phyloP scores from a whole-genome alignment of 768 basidiomycete genomes.

The Suillus weaverae region DNA sequence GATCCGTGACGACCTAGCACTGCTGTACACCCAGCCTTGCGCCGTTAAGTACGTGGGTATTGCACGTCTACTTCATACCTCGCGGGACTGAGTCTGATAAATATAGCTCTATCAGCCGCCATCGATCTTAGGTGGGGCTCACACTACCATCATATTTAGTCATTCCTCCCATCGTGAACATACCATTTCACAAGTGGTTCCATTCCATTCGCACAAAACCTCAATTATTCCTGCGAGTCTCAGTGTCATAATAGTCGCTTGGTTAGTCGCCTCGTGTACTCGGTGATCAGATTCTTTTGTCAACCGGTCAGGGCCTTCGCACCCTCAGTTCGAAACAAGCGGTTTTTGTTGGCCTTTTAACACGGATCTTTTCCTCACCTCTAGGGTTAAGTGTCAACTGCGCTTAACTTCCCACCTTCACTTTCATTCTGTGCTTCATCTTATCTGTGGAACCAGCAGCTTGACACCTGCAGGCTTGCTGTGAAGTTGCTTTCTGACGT shows the following conservation, averaged over 20 bases:
- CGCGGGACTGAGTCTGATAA: neutral
- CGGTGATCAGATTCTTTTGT: neutral
- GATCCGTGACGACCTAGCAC: neutral
- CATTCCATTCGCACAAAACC: neutral
- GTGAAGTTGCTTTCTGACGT: neutral
- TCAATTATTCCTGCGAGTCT: neutral
- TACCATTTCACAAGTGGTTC: neutral
- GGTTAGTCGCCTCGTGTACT: neutral
- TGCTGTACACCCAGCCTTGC: neutral
- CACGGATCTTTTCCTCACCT: neutral
- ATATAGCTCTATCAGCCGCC: neutral
- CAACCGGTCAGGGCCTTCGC: slow-evolving; percentile 1
- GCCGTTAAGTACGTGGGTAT: neutral
- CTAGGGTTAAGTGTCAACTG: neutral
- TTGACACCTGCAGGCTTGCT: slow-evolving; percentile 3
- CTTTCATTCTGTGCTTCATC: neutral
- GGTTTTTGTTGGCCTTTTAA: neutral
- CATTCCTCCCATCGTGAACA: slow-evolving; percentile 1
- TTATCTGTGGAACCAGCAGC: neutral
- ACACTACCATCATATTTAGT: slow-evolving; percentile 1
- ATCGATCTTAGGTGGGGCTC: neutral
- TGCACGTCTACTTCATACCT: neutral
- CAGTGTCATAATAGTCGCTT: neutral
- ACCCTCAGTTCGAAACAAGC: neutral
- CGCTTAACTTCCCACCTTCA: neutral